These are phyloP conservation scores for Fusarium sp. DNA, from an alignment of 2,329 filamentous ascomycete species.

Conservation along the genomic window DNA sequence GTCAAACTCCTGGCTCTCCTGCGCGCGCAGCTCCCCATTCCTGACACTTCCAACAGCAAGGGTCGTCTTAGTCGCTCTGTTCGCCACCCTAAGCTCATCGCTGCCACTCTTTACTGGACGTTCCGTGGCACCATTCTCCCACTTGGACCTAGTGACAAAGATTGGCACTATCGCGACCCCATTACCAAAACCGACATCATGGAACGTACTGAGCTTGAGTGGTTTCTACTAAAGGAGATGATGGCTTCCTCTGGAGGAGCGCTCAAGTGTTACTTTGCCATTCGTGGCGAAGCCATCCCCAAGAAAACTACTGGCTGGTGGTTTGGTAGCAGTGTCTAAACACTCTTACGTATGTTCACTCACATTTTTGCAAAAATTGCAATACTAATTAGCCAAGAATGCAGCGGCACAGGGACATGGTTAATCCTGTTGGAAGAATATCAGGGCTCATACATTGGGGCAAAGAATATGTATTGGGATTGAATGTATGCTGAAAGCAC, in stretches of 20 bases:
- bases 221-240: constrained; percentile 51
- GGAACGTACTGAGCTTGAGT: constrained; percentile 46
- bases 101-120: constrained; percentile 47
- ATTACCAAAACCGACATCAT: constrained; percentile 49
- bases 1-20: constrained; percentile 48
- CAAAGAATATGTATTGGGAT: constrained; percentile 13
- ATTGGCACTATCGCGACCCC: constrained; percentile 49
- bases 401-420: background rate
- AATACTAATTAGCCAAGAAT: background rate
- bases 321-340: constrained; percentile 38
- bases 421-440: background rate
- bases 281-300: constrained; percentile 36
- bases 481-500: constrained; percentile 5
- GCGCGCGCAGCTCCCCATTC: constrained; percentile 38
- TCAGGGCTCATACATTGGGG: background rate
- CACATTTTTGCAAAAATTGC: background rate
- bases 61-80: constrained; percentile 10
- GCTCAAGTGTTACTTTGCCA: constrained; percentile 48
- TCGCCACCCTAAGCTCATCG: constrained; percentile 42
- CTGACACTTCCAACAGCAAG: constrained; percentile 13
- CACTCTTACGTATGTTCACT: background rate
- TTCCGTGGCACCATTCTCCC: constrained; percentile 46
- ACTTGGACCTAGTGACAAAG: constrained; percentile 39
- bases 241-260: constrained; percentile 45
- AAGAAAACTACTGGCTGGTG: constrained; percentile 39